phyloP scores from a whole-genome alignment of 1,139 yeast species.

The Saccharomycopsis hybrid region DNA sequence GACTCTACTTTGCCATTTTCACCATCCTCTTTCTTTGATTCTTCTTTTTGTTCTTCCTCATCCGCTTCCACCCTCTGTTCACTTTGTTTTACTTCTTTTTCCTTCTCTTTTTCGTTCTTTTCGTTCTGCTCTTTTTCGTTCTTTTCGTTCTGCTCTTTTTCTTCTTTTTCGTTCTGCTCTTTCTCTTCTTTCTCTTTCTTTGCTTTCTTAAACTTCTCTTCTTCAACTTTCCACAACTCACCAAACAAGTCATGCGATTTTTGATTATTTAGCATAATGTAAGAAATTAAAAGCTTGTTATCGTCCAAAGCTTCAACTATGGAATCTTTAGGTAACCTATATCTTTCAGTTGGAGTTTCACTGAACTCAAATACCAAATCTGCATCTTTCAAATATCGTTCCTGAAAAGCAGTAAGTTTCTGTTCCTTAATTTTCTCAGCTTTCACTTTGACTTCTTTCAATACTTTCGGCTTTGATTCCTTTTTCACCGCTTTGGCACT shows the following conservation, averaged over 20 bases:
- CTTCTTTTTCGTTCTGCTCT: conserved; percentile 20
- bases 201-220: conserved; percentile 23
- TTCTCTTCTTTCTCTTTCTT: conserved; percentile 22
- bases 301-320: conserved; percentile 56
- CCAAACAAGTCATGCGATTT: conserved; percentile 22
- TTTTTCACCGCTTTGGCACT: conserved; percentile 1
- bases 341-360: conserved; percentile 74
- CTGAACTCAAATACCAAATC: conserved; percentile 78
- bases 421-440: conserved; percentile 25
- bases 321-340: conserved; percentile 66
- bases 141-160: conserved; percentile 18
- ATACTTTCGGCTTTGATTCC: conserved; percentile 4
- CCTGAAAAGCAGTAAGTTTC: conserved; percentile 69
- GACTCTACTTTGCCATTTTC: background rate
- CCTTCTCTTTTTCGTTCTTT: conserved; percentile 23
- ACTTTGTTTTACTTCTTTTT: conserved; percentile 15
- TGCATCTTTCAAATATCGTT: conserved; percentile 58
- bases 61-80: conserved; percentile 16
- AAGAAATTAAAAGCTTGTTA: conserved; percentile 57
- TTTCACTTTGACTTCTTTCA: conserved; percentile 7
- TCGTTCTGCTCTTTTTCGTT: background rate
- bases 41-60: background rate
- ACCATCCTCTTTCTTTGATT: background rate
- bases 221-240: conserved; percentile 11
- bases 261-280: conserved; percentile 49